These are phyloP conservation scores for Dendrobium officinale DNA, from an alignment of 106 monocot genomes.

Conservation along the genomic window DNA sequence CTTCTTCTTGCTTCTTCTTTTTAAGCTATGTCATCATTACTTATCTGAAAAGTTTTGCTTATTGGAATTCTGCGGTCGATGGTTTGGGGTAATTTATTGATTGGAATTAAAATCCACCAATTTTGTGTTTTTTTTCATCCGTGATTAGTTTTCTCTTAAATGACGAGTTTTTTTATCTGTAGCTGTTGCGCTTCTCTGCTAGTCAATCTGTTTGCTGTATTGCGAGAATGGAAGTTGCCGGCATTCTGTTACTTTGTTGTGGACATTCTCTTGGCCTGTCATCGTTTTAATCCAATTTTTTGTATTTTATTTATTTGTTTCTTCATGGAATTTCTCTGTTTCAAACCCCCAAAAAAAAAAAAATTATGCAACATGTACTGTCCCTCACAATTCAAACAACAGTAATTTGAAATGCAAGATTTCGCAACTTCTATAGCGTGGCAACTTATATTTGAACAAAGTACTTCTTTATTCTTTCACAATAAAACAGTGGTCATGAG, in stretches of 20 bases:
- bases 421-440: no score
- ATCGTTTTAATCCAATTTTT: neutral
- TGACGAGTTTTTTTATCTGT: neutral
- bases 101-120: neutral
- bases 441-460: neutral
- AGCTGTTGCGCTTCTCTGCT: neutral
- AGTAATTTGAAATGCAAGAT: no score
- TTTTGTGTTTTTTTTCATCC: neutral
- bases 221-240: neutral
- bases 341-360: neutral
- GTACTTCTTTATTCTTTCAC: neutral
- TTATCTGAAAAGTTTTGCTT: no score
- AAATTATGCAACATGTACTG: no score
- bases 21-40: no score
- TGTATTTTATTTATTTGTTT: neutral
- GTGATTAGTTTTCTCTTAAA: neutral
- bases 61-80: no score
- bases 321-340: neutral
- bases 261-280: neutral
- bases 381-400: no score
- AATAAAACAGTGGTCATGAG: neutral
- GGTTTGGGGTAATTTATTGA: neutral
- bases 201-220: neutral
- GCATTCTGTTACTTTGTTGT: neutral
- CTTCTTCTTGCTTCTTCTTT: neutral